Conservation (phyloP, 495 filamentous ascomycete genomes). For the Lineolata rhizophorae region DNA sequence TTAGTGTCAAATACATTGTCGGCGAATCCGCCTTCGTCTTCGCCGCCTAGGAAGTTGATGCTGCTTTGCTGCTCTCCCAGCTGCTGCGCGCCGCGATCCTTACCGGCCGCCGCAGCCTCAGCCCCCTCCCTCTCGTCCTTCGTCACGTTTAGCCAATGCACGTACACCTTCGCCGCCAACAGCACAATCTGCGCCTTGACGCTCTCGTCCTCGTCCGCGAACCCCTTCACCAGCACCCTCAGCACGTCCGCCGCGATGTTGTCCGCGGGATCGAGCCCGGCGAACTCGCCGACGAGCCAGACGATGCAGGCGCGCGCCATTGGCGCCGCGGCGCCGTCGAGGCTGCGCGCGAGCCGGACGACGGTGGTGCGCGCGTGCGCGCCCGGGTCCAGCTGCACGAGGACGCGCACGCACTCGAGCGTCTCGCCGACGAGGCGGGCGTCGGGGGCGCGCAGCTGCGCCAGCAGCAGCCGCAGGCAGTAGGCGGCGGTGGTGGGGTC, state of each 20-base stretch:
- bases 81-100: neutral
- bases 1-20: slow-evolving; percentile 22
- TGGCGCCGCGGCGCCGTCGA: slow-evolving; percentile 64
- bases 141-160: slow-evolving; percentile 44
- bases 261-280: slow-evolving; percentile 50
- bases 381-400: slow-evolving; percentile 75
- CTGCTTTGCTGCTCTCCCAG: neutral
- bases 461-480: slow-evolving; percentile 61
- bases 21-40: neutral
- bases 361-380: slow-evolving; percentile 54
- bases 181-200: slow-evolving; percentile 83
- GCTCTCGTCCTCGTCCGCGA: slow-evolving; percentile 58
- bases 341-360: slow-evolving; percentile 71
- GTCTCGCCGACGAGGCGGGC: slow-evolving; percentile 76
- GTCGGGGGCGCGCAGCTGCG: slow-evolving; percentile 65
- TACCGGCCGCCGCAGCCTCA: neutral
- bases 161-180: slow-evolving; percentile 82
- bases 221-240: slow-evolving; percentile 68
- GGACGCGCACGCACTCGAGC: slow-evolving; percentile 77
- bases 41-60: too few relatives aligned
- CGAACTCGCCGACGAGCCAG: slow-evolving; percentile 92
- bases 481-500: slow-evolving; percentile 24
- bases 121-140: slow-evolving; percentile 1
- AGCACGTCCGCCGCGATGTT: slow-evolving; percentile 88
- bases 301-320: slow-evolving; percentile 82